These are phyloP conservation scores for Podospora australis DNA, from an alignment of 495 filamentous ascomycete species.

Conservation along the genomic window DNA sequence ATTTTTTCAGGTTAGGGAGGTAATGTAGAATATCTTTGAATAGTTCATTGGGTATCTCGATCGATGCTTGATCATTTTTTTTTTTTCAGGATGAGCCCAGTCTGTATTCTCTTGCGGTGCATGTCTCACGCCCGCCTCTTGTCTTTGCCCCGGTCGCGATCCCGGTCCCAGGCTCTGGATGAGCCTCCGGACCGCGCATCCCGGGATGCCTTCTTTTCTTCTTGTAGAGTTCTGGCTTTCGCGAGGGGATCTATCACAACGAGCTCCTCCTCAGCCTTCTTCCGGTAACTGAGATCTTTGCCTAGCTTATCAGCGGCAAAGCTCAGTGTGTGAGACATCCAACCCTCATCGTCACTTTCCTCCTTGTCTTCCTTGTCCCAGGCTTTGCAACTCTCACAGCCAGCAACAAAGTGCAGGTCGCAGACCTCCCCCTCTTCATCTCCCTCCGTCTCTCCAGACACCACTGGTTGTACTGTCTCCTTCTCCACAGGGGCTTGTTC, in stretches of 20 bases:
- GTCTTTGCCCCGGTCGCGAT: conserved; percentile 20
- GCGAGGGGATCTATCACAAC: conserved; percentile 93
- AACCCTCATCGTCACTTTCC: conserved; percentile 57
- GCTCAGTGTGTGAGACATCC: conserved; percentile 66
- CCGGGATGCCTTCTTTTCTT: conserved; percentile 50
- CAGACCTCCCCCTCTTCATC: conserved; percentile 50
- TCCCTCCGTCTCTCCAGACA: conserved; percentile 22
- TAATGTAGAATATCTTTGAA: too few relatives aligned
- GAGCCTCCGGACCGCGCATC: conserved; percentile 42
- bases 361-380: conserved; percentile 61
- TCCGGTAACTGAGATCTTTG: conserved; percentile 86
- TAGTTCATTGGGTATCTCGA: too few relatives aligned
- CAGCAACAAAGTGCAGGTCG: conserved; percentile 86
- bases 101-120: too few relatives aligned
- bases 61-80: too few relatives aligned
- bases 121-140: too few relatives aligned
- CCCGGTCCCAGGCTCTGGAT: conserved; percentile 52
- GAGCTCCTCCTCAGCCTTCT: conserved; percentile 79
- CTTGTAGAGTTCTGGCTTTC: conserved; percentile 66
- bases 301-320: conserved; percentile 88
- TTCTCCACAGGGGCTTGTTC: conserved; percentile 52
- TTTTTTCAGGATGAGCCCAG: too few relatives aligned
- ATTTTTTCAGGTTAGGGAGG: too few relatives aligned
- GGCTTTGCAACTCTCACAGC: conserved; percentile 81
- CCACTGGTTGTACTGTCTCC: conserved; percentile 21